Evolutionary conservation across 2,329 filamentous ascomycete species (phyloP).

Genomic region (Monosporascus ibericus): DNA sequence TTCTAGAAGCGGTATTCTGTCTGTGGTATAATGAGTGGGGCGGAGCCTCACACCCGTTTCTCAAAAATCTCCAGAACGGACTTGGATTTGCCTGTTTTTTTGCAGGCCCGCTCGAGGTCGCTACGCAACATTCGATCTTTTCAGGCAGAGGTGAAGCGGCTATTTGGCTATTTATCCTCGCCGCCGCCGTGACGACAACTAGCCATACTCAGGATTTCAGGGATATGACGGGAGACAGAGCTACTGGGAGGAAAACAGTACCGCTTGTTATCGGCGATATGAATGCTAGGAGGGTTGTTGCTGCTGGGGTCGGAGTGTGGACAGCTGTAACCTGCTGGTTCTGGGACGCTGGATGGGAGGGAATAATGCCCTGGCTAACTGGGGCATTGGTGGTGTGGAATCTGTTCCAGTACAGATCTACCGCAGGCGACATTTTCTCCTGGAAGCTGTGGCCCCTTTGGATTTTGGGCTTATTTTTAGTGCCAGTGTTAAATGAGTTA

Average conservation of each 20-base stretch:
- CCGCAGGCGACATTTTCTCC: neutral
- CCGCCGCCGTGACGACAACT: neutral
- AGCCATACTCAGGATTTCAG: conserved; percentile 9
- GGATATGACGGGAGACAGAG: conserved; percentile 8
- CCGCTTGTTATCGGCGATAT: conserved; percentile 5
- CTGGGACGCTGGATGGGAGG: conserved; percentile 1
- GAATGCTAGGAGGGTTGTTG: conserved; percentile 1
- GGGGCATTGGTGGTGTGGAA: neutral
- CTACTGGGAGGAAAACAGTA: conserved; percentile 4
- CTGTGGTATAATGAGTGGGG: conserved; percentile 9
- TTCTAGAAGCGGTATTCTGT: conserved; percentile 3
- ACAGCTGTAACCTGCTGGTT: conserved; percentile 2
- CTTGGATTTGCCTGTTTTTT: conserved; percentile 7
- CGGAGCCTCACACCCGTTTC: neutral
- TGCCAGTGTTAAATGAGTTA: neutral
- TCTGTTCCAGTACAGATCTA: neutral
- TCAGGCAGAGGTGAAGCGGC: neutral
- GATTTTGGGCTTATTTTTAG: conserved; percentile 1
- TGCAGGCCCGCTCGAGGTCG: conserved; percentile 6
- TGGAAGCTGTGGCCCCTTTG: conserved; percentile 1
- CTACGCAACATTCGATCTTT: conserved; percentile 4
- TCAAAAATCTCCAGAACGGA: conserved; percentile 9
- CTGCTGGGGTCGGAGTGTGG: neutral
- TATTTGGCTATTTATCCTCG: conserved; percentile 3
- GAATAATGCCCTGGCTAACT: neutral